phyloP scores from a whole-genome alignment of 768 basidiomycete genomes.

The Trametes sanguinea region DNA sequence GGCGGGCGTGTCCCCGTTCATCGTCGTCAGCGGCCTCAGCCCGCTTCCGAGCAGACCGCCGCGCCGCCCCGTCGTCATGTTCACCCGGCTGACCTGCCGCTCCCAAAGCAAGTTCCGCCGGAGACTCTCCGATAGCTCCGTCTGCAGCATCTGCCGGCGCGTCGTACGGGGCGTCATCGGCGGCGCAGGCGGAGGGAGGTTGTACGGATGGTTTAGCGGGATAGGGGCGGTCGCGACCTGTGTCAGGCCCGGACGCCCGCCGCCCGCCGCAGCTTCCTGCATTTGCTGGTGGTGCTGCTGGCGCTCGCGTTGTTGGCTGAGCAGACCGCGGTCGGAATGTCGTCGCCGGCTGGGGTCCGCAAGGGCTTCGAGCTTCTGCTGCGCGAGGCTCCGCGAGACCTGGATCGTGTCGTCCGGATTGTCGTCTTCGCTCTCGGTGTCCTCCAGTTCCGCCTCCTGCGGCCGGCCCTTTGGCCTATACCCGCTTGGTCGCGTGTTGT shows the following conservation, averaged over 20 bases:
- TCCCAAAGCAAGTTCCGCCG: slow-evolving; percentile 83
- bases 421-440: slow-evolving; percentile 50
- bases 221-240: slow-evolving; percentile 52
- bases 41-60: slow-evolving; percentile 31
- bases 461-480: slow-evolving; percentile 71
- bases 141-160: slow-evolving; percentile 78
- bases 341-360: slow-evolving; percentile 45
- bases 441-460: slow-evolving; percentile 65
- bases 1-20: slow-evolving; percentile 20
- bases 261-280: slow-evolving; percentile 1
- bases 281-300: slow-evolving; percentile 26
- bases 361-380: slow-evolving; percentile 63
- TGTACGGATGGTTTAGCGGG: slow-evolving; percentile 66
- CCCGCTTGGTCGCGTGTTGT: slow-evolving; percentile 31
- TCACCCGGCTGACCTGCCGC: slow-evolving; percentile 61
- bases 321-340: slow-evolving; percentile 34
- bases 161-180: slow-evolving; percentile 88
- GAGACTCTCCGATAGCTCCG: slow-evolving; percentile 84
- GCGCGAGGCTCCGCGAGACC: slow-evolving; percentile 67
- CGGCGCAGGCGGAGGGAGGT: slow-evolving; percentile 61
- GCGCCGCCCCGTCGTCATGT: slow-evolving; percentile 38
- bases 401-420: slow-evolving; percentile 53
- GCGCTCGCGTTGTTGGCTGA: slow-evolving; percentile 17
- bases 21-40: slow-evolving; percentile 39
- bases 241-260: slow-evolving; percentile 32